A percentile compares a stretch with the other conserved stretches of the same genome.
Conservation (phyloP, 768 basidiomycete species). For the Amylocystis lapponica region DNA sequence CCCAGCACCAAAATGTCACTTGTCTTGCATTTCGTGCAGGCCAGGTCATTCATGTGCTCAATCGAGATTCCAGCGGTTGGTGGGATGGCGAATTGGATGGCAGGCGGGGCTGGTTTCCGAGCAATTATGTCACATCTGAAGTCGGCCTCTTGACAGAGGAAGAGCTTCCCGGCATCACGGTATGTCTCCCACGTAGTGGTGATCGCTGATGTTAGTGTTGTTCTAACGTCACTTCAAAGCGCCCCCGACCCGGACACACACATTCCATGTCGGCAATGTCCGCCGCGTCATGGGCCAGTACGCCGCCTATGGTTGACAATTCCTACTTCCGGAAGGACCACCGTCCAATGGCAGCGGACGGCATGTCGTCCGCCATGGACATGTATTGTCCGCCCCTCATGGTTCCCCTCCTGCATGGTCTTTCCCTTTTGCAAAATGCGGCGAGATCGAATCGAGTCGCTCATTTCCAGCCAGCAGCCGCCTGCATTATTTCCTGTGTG, state of each 20-base stretch:
- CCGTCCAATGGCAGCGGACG: conserved; percentile 39
- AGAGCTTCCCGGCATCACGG: conserved; percentile 37
- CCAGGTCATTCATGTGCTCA: conserved; percentile 87
- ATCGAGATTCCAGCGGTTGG: conserved; percentile 87
- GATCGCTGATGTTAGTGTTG: conserved; percentile 8
- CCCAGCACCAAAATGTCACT: conserved; percentile 64
- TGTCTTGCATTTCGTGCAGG: conserved; percentile 89
- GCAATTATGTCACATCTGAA: conserved; percentile 84
- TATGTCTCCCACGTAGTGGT: conserved; percentile 24
- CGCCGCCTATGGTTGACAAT: conserved; percentile 28
- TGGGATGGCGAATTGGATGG: conserved; percentile 96
- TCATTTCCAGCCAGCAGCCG: conserved; percentile 92
- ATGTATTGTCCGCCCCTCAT: conserved; percentile 71
- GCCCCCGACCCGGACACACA: conserved; percentile 37
- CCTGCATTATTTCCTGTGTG: conserved; percentile 91
- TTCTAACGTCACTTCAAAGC: conserved; percentile 9
- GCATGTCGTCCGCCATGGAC: conserved; percentile 44
- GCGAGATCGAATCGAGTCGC: conserved; percentile 68
- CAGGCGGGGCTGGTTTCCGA: conserved; percentile 94
- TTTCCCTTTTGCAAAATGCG: conserved; percentile 81
- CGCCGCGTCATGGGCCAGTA: conserved; percentile 48
- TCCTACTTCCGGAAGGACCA: conserved; percentile 33
- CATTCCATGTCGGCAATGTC: conserved; percentile 49
- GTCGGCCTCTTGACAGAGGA: conserved; percentile 54
- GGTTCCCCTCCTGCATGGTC: conserved; percentile 77